phyloP scores from a whole-genome alignment of 495 filamentous ascomycete species.

The Hypoxylon subgilvum region DNA sequence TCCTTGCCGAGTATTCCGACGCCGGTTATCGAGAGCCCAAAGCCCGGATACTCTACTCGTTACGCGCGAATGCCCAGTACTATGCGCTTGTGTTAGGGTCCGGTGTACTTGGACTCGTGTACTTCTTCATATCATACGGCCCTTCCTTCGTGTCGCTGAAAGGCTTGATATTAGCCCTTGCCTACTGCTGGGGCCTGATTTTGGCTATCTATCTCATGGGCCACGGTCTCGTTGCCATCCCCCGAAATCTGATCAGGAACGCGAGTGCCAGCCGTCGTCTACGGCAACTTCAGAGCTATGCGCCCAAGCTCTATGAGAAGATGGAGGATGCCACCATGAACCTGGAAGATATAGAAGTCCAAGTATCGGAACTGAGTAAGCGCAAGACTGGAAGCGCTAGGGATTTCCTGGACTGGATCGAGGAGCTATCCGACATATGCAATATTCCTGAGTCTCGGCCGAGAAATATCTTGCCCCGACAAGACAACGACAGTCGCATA shows the following conservation, averaged over 20 bases:
- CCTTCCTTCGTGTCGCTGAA: conserved; percentile 65
- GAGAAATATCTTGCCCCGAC: conserved; percentile 49
- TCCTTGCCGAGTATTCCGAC: conserved; percentile 91
- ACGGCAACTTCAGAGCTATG: conserved; percentile 74
- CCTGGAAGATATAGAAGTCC: conserved; percentile 79
- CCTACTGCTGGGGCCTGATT: conserved; percentile 89
- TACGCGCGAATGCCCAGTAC: conserved; percentile 85
- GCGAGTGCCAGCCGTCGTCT: conserved; percentile 74
- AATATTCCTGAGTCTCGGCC: conserved; percentile 68
- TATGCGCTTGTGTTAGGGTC: conserved; percentile 78
- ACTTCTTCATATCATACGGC: conserved; percentile 80
- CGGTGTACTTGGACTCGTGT: conserved; percentile 74
- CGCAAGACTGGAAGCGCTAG: conserved; percentile 83
- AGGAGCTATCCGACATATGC: conserved; percentile 78
- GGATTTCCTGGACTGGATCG: conserved; percentile 92
- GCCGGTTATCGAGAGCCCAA: conserved; percentile 88
- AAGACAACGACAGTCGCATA: conserved; percentile 47
- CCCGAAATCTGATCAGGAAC: conserved; percentile 76
- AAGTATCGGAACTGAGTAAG: conserved; percentile 76
- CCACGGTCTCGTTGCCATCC: conserved; percentile 90
- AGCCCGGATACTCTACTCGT: conserved; percentile 78
- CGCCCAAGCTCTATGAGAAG: conserved; percentile 82
- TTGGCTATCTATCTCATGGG: conserved; percentile 97
- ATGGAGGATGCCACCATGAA: conserved; percentile 83
- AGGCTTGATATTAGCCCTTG: conserved; percentile 85